Conservation (phyloP, 2,329 filamentous ascomycete species). For the Exutisphaerella laricina region DNA sequence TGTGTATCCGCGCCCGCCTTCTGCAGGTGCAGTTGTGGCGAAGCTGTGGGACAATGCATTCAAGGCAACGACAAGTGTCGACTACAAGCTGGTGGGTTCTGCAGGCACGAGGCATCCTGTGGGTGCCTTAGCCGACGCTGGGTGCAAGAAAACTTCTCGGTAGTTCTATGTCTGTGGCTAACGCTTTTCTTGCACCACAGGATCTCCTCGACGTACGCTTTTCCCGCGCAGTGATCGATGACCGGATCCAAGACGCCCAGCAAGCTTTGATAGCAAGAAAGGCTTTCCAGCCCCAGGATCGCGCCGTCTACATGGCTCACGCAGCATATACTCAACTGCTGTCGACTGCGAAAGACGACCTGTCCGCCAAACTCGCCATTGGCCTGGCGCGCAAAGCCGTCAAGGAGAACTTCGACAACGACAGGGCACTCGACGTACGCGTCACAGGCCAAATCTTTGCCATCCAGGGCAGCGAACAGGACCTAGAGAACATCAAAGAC, state of each 20-base stretch:
- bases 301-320: slow-evolving; percentile 32
- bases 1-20: slow-evolving; percentile 24
- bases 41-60: slow-evolving; percentile 32
- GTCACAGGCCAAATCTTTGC: slow-evolving; percentile 33
- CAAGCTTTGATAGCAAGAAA: slow-evolving; percentile 34
- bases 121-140: too few species aligned
- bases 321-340: slow-evolving; percentile 32
- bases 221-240: slow-evolving; percentile 27
- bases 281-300: slow-evolving; percentile 27
- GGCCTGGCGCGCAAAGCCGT: slow-evolving; percentile 30
- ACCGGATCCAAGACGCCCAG: slow-evolving; percentile 30
- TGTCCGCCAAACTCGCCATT: slow-evolving; percentile 28
- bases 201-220: slow-evolving; percentile 29
- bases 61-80: slow-evolving; percentile 20
- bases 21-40: slow-evolving; percentile 26
- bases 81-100: slow-evolving; percentile 25
- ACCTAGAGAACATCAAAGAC: slow-evolving; percentile 24
- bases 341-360: slow-evolving; percentile 26
- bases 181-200: too few species aligned
- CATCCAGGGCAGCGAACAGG: slow-evolving; percentile 23
- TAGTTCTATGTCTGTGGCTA: too few species aligned
- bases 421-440: slow-evolving; percentile 27
- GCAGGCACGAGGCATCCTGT: too few species aligned
- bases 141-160: too few species aligned
- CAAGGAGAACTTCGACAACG: slow-evolving; percentile 29